Percentiles rank a stretch among this genome's conserved stretches.
These are phyloP conservation scores for Tympanopsis confertula DNA, from an alignment of 2,329 filamentous ascomycete genomes.

Conservation along the genomic window DNA sequence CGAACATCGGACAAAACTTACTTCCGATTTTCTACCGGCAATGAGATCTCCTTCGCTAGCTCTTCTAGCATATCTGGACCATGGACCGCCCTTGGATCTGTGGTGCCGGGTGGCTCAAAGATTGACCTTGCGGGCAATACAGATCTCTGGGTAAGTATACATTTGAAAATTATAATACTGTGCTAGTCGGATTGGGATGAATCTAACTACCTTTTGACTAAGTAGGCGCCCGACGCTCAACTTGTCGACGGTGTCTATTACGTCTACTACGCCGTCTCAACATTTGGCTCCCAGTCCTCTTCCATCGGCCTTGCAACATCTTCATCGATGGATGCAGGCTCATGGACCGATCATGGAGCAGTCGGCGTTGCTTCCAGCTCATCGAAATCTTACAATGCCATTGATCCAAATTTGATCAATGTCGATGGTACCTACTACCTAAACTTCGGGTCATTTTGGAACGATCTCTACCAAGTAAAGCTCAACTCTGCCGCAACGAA, in stretches of 20 bases:
- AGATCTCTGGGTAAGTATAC: constrained; percentile 25
- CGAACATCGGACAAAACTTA: constrained; percentile 24
- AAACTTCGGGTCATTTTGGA: constrained; percentile 61
- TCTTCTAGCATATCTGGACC: constrained; percentile 22
- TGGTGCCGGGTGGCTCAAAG: constrained; percentile 21
- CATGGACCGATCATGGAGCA: constrained; percentile 47
- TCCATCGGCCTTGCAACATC: constrained; percentile 43
- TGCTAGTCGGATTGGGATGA: too few relatives aligned
- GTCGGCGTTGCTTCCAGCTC: constrained; percentile 34
- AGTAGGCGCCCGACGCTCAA: constrained; percentile 50
- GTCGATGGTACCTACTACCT: constrained; percentile 30
- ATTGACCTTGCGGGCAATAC: constrained; percentile 26
- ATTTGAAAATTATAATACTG: too few relatives aligned
- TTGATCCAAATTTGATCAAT: constrained; percentile 43
- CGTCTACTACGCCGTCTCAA: constrained; percentile 57
- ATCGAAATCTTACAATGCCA: constrained; percentile 40
- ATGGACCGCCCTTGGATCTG: constrained; percentile 29
- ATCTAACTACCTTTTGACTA: neutral
- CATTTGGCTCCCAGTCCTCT: constrained; percentile 47
- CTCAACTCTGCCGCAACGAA: constrained; percentile 25
- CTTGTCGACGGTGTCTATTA: constrained; percentile 47
- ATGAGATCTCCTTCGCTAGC: constrained; percentile 24
- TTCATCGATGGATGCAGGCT: constrained; percentile 33
- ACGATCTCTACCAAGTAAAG: constrained; percentile 46
- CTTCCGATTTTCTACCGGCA: constrained; percentile 29